phyloP scores from a whole-genome alignment of 2,329 filamentous ascomycete genomes.

The Colletotrichum magnum region DNA sequence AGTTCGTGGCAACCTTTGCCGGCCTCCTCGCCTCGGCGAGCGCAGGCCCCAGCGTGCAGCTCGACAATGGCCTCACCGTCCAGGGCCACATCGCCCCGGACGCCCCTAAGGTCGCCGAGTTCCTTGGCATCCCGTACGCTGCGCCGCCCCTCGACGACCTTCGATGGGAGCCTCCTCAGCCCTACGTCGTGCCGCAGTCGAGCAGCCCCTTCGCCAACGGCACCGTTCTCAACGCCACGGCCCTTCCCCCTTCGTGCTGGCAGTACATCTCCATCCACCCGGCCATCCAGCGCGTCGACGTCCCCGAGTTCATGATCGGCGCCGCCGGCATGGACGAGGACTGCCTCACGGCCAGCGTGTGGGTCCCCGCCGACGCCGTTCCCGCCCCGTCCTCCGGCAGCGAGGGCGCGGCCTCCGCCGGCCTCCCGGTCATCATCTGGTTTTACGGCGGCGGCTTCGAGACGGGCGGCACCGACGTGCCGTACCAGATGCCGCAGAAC shows the following conservation, averaged over 20 bases:
- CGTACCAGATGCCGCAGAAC: conserved; percentile 46
- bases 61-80: conserved; percentile 32
- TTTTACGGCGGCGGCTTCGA: conserved; percentile 48
- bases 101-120: conserved; percentile 32
- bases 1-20: conserved; percentile 30
- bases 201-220: conserved; percentile 24
- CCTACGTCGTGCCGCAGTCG: conserved; percentile 34
- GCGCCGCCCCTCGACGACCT: conserved; percentile 68
- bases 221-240: conserved; percentile 30
- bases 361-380: conserved; percentile 29
- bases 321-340: conserved; percentile 62
- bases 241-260: conserved; percentile 35
- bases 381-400: conserved; percentile 7
- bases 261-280: conserved; percentile 39
- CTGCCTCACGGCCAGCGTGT: conserved; percentile 73
- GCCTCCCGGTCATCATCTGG: conserved; percentile 41
- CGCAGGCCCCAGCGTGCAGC: conserved; percentile 30
- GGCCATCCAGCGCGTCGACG: conserved; percentile 34
- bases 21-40: conserved; percentile 30
- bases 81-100: conserved; percentile 33
- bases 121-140: conserved; percentile 66
- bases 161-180: conserved; percentile 56
- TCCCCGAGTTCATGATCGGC: conserved; percentile 40
- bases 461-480: conserved; percentile 46
- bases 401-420: neutral